Percentiles rank a stretch among this genome's conserved stretches.
Evolutionary conservation across 2,329 filamentous ascomycete species (phyloP).

Genomic region (Monosporascus ibericus): DNA sequence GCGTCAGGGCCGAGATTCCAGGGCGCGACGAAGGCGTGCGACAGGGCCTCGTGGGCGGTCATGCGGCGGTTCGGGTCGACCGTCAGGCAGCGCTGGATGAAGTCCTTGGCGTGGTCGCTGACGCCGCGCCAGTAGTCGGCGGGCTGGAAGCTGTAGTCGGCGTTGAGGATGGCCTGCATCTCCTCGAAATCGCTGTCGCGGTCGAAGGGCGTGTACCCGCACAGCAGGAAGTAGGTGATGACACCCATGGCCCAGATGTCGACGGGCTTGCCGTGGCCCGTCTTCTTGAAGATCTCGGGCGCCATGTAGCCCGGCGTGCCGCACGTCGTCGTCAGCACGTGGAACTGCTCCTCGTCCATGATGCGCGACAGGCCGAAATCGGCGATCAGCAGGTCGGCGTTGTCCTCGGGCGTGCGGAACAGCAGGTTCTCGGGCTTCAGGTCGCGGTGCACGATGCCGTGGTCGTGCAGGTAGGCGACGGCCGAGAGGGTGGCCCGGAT

Average conservation of each 20-base stretch:
- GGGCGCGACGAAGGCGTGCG: constrained; percentile 58
- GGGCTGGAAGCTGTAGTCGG: constrained; percentile 93
- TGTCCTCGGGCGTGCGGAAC: constrained; percentile 95
- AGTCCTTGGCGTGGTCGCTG: constrained; percentile 77
- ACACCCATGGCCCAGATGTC: constrained; percentile 98
- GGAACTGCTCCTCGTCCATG: constrained; percentile 99
- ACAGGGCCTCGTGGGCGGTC: constrained; percentile 76
- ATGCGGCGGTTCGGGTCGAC: constrained; percentile 83
- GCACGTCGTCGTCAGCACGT: constrained; percentile 94
- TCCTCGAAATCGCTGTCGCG: constrained; percentile 96
- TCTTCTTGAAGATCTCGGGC: constrained; percentile 98
- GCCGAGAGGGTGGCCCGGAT: constrained; percentile 92
- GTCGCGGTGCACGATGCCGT: constrained; percentile 96
- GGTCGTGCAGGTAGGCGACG: constrained; percentile 97
- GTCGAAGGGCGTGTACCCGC: constrained; percentile 97
- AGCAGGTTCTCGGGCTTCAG: constrained; percentile 96
- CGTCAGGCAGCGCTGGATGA: constrained; percentile 87
- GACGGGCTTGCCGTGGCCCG: constrained; percentile 93
- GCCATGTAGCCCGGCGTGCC: constrained; percentile 99
- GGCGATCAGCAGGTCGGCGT: constrained; percentile 91
- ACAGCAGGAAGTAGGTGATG: constrained; percentile 97
- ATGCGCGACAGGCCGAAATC: constrained; percentile 94
- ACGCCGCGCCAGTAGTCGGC: constrained; percentile 96
- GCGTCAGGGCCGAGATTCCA: constrained; percentile 39
- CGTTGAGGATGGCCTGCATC: constrained; percentile 97